Percentiles rank a stretch among this genome's conserved stretches.
Evolutionary conservation across 2,329 filamentous ascomycete species (phyloP).

Genomic region (Lecanoromycetidae sp.): DNA sequence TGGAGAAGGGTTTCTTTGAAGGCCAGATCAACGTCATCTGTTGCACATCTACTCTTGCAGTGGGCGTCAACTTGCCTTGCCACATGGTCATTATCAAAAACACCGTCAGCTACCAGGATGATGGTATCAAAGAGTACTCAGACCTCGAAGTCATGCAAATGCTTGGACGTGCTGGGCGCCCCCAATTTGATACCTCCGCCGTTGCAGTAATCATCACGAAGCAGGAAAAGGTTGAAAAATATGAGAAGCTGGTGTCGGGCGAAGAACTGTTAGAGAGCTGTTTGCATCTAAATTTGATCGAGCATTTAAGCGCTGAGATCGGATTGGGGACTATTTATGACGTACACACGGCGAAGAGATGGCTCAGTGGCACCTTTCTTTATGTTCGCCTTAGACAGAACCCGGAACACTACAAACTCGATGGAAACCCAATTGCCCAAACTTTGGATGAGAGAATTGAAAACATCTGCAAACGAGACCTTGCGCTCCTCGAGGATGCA

Average conservation of each 20-base stretch:
- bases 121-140: constrained; percentile 55
- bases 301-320: constrained; percentile 76
- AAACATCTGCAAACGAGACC: constrained; percentile 57
- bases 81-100: constrained; percentile 76
- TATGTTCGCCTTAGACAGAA: constrained; percentile 62
- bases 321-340: constrained; percentile 60
- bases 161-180: constrained; percentile 73
- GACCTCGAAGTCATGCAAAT: constrained; percentile 85
- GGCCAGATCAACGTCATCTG: constrained; percentile 71
- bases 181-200: constrained; percentile 68
- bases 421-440: constrained; percentile 39
- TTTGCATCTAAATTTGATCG: constrained; percentile 65
- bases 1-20: constrained; percentile 57
- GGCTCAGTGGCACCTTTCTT: constrained; percentile 68
- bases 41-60: constrained; percentile 73
- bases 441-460: constrained; percentile 51
- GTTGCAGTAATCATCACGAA: constrained; percentile 70
- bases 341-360: constrained; percentile 53
- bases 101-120: constrained; percentile 54
- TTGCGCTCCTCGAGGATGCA: constrained; percentile 50
- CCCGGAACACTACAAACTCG: constrained; percentile 56
- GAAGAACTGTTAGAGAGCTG: constrained; percentile 64
- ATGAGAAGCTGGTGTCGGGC: constrained; percentile 62
- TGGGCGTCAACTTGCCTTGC: constrained; percentile 73
- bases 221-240: constrained; percentile 49